Evolutionary conservation across 495 filamentous ascomycete species (phyloP).

Genomic region (Podospora pseudopauciseta): DNA sequence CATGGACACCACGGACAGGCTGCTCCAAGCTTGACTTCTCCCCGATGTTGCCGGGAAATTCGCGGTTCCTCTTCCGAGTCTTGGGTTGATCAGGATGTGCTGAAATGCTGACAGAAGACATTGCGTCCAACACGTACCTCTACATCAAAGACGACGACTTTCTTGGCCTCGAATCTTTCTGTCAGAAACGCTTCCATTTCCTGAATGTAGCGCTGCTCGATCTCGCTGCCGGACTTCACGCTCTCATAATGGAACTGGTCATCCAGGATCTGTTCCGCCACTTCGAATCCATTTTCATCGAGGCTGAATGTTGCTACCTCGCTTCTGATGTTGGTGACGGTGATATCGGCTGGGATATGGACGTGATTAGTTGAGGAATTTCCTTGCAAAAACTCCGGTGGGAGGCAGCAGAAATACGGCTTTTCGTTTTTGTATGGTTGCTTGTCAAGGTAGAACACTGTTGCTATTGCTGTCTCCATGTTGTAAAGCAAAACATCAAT

Average conservation of each 20-base stretch:
- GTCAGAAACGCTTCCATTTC: neutral
- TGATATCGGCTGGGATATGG: neutral
- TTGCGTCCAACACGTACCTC: neutral
- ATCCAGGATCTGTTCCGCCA: neutral
- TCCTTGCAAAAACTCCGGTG: neutral
- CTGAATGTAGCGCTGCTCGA: neutral
- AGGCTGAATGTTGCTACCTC: neutral
- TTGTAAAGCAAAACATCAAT: neutral
- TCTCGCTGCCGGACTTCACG: neutral
- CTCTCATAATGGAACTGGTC: neutral
- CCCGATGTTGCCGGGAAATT: neutral
- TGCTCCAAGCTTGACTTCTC: neutral
- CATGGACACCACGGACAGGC: neutral
- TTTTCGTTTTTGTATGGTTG: neutral
- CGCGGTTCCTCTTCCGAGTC: neutral
- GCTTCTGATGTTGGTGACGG: neutral
- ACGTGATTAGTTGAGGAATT: neutral
- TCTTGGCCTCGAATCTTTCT: neutral
- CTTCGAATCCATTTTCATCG: neutral
- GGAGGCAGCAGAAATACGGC: neutral
- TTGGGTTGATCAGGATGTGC: neutral
- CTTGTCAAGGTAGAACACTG: neutral
- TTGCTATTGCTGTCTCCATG: neutral
- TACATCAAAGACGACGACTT: neutral
- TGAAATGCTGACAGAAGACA: neutral